Percentiles rank a stretch among this genome's conserved stretches.
phyloP scores from a whole-genome alignment of 768 basidiomycete genomes.

The Phanerochaete carnosa region DNA sequence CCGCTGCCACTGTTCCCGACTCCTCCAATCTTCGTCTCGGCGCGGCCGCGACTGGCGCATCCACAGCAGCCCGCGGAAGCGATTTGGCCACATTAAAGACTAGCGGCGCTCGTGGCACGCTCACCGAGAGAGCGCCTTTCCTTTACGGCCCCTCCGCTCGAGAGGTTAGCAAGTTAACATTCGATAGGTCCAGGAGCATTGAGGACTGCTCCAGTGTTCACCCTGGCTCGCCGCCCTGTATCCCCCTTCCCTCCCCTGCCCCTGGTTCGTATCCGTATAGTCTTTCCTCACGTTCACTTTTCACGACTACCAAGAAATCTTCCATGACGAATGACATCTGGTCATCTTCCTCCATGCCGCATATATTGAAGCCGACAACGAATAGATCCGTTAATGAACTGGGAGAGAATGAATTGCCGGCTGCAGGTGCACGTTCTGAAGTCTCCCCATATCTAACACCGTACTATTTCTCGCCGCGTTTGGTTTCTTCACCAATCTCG shows the following conservation, averaged over 20 bases:
- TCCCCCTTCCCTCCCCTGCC: neutral
- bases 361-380: neutral
- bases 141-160: no score
- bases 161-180: no score
- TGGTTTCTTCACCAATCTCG: neutral
- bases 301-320: neutral
- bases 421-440: neutral
- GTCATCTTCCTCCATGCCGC: neutral
- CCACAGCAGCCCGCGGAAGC: no score
- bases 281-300: neutral
- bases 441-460: neutral
- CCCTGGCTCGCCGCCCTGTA: constrained; percentile 18
- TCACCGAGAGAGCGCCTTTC: no score
- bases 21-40: no score
- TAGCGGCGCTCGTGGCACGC: no score
- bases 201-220: constrained; percentile 17
- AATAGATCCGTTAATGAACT: no score
- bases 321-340: neutral
- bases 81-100: no score
- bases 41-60: no score
- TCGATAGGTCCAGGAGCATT: constrained; percentile 9
- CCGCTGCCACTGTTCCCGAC: neutral
- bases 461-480: neutral
- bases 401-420: neutral
- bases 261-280: neutral